Evolutionary conservation across 805 yeast genomes (phyloP), one percentile per base, ranked within the genome.

Genomic region (Wickerhamiella azyma): DNA sequence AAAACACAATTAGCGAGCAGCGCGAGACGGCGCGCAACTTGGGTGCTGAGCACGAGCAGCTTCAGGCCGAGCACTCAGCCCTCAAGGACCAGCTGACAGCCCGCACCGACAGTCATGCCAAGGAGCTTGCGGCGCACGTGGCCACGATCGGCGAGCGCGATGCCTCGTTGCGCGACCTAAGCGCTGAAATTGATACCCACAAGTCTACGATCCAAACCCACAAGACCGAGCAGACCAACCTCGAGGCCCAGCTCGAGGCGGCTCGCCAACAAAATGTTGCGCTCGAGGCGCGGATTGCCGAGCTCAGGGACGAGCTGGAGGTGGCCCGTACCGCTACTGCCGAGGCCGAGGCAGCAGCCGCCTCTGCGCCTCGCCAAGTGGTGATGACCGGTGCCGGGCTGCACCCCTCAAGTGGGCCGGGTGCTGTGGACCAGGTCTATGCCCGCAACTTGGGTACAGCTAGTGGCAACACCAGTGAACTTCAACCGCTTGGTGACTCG

Each of bases 1-100:
- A 96, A 3, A 94, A 89, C 59, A 74, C 81, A 10, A 70, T 89
- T 50, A 76, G 94, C 0, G 66, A 77, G 32, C 83, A 85, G 61
- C 79, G 82, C 21, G 83, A 77, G 53, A 96, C 85, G 55, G 88
- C 88, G 64, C 81, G 80, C 66, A 74, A 72, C 50, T 37, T 48
- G 14, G 33, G 28, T 26, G 43, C 29, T 11, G 41, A 39, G 5
- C 42, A 44, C 18, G 46, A 30, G 14, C 11, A 32, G n/a, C 26
- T 48, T n/a, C 40, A 43, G 42, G n/a, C 36, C 11, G 43, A 47
- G 30, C 37, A 43, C 10, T 52, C 45, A 9, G 19, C 39, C 9
- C 29, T 42, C n/a, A 19, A 36, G 10, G 35, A 37, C 26, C 43
- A 37, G 26, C 48, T 49, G 14, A n/a, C 41, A 24, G 21, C 26